Base-by-base conservation (phyloP, 1,139 yeast species). In the Candida gigantensis region DNA sequence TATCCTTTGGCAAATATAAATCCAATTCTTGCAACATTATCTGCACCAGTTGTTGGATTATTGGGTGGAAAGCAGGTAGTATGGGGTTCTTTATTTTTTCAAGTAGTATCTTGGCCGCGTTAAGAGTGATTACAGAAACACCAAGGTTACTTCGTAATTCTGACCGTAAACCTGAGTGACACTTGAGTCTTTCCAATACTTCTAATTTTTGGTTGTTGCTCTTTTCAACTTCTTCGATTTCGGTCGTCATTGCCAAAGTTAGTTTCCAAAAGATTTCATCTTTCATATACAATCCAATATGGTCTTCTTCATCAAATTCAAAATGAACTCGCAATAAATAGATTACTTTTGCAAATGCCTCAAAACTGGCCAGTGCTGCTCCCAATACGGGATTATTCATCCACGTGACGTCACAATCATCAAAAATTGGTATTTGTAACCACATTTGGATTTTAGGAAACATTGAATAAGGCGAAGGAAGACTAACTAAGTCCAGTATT, bases 361-460 rank as follows among this genome's bases (percentile, higher is more conserved):
- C 39, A 29, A 39, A 39, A 25, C 37, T 39, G 5, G n/a, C 32
- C 24, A 39, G 24, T 8, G 42, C 40, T 6, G 34, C 23, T 10
- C 39, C 42, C 24, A 39, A 31, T n/a, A 41, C 35, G 6, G 43
- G 42, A 20, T 41, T 39, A 18, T 40, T 40, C 34, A 40, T 38
- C 43, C 43, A 40, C 18, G 14, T 34, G 10, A 37, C 35, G 27
- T 39, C 42, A 15, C 35, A 41, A 26, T 34, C 39, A 8, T 30
- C 23, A 17, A 27, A 34, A 11, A 36, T 39, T n/a, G 44, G 44
- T 3, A 2, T 28, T 6, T 28, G 23, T 11, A 39, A 32, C 41
- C 43, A 40, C 20, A 29, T 27, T 18, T 28, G 23, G 13, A 41
- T 11, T 12, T 34, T 25, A 7, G 39, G 37, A 24, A 34, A 41